These are phyloP conservation scores for Trichoderma virens DNA, from an alignment of 495 filamentous ascomycete species.

Conservation along the genomic window DNA sequence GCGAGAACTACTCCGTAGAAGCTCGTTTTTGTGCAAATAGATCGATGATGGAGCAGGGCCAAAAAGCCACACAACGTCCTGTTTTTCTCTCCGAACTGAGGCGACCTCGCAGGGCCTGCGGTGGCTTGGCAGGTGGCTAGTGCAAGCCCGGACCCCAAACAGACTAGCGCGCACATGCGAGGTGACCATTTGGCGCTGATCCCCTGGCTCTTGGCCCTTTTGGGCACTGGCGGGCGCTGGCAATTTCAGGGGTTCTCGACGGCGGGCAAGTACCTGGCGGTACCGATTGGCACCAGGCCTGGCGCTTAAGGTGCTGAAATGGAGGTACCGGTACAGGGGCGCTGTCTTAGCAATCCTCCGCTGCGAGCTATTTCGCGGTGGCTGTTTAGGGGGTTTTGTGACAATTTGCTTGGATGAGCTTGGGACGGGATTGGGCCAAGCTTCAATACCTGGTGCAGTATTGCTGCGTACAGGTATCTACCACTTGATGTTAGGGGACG, in stretches of 20 bases:
- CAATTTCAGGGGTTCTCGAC: slow-evolving; percentile 1
- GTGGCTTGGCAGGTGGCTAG: not conserved
- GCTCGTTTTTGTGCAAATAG: not conserved
- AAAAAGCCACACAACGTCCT: not conserved
- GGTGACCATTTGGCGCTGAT: not conserved
- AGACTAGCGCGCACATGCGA: not conserved
- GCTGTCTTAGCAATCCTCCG: no score
- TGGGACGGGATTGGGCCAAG: not conserved
- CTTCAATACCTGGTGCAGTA: no score
- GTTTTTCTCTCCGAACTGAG: not conserved
- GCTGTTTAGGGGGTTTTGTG: not conserved
- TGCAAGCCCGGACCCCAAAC: not conserved
- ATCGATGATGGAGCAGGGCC: not conserved
- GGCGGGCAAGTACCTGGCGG: no score
- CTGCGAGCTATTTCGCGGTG: not conserved
- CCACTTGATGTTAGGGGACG: no score
- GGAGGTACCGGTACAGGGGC: not conserved
- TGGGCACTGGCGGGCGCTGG: not conserved
- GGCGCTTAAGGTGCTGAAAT: not conserved
- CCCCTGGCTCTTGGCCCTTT: not conserved
- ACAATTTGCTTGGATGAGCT: not conserved
- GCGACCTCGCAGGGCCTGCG: not conserved
- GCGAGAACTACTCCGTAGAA: not conserved
- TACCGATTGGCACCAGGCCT: no score
- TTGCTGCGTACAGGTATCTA: no score